Percentiles rank a stretch among this genome's conserved stretches.
These are phyloP conservation scores for Nicotiana otophora DNA, from an alignment of 257 asterid species.

Conservation along the genomic window DNA sequence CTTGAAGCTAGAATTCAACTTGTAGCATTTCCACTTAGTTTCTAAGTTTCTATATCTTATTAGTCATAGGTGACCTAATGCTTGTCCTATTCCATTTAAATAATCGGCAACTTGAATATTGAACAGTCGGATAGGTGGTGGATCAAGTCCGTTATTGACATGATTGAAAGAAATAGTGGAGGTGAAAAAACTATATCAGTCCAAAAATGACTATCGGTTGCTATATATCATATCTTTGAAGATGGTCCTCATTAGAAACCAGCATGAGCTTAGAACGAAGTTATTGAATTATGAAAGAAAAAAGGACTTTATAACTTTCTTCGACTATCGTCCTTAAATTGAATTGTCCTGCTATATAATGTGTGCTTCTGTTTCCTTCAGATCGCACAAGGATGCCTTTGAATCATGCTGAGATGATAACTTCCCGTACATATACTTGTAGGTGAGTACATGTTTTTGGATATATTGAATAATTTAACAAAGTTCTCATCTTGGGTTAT, in stretches of 20 bases:
- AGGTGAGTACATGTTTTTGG: conserved; percentile 34
- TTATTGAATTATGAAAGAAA: background rate
- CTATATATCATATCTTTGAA: background rate
- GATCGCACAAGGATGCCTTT: conserved; percentile 76
- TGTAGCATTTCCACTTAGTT: background rate
- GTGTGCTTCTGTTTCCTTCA: conserved; percentile 28
- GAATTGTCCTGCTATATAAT: background rate
- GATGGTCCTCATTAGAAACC: background rate
- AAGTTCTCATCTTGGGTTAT: background rate
- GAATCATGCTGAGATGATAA: conserved; percentile 72
- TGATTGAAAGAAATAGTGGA: background rate
- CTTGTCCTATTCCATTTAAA: background rate
- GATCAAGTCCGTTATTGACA: background rate
- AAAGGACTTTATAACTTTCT: background rate
- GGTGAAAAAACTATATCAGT: background rate
- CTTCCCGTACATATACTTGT: conserved; percentile 66
- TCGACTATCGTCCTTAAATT: background rate
- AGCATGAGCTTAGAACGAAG: background rate
- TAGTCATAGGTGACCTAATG: background rate
- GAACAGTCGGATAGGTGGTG: background rate
- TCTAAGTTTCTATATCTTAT: background rate
- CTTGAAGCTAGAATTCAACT: background rate
- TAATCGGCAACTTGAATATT: background rate
- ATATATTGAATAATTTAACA: background rate
- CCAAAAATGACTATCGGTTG: background rate